phyloP scores from a whole-genome alignment of 2,329 filamentous ascomycete genomes.

The Gyromitra esculenta region DNA sequence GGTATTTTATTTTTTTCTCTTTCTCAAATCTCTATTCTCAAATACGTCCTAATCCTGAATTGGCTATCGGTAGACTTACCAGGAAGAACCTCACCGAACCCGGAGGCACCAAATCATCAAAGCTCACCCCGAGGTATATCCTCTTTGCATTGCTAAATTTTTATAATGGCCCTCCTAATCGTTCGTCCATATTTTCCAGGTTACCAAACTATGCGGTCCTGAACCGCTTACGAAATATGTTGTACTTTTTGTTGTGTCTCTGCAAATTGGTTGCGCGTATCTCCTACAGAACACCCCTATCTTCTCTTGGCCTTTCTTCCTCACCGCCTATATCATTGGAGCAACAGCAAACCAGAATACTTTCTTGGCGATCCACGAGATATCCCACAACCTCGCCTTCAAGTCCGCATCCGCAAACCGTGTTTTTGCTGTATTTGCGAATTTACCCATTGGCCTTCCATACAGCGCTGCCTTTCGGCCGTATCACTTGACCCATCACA shows the following conservation, averaged over 20 bases:
- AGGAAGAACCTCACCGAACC: constrained; percentile 94
- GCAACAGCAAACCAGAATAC: constrained; percentile 98
- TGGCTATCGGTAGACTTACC: constrained; percentile 84
- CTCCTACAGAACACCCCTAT: constrained; percentile 79
- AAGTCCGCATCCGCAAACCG: constrained; percentile 81
- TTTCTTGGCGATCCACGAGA: constrained; percentile 98
- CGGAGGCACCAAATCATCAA: constrained; percentile 94
- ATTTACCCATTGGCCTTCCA: constrained; percentile 92
- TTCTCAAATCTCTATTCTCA: not conserved
- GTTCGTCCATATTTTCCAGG: constrained; percentile 58
- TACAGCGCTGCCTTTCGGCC: constrained; percentile 98
- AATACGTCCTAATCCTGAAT: constrained; percentile 1
- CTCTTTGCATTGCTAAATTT: not conserved
- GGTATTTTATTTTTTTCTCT: constrained; percentile 35
- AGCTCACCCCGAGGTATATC: constrained; percentile 86
- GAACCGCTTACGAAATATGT: constrained; percentile 96
- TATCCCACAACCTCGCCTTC: constrained; percentile 97
- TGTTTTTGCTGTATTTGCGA: constrained; percentile 88
- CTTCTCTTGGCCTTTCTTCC: constrained; percentile 84
- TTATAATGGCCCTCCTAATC: constrained; percentile 2
- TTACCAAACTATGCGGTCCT: constrained; percentile 95
- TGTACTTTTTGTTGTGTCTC: constrained; percentile 80
- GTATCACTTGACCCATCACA: constrained; percentile 98
- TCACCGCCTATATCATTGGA: constrained; percentile 87
- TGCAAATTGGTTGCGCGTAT: constrained; percentile 82